Evolutionary conservation across 768 basidiomycete species (phyloP).

Genomic region (Pholiota molesta): DNA sequence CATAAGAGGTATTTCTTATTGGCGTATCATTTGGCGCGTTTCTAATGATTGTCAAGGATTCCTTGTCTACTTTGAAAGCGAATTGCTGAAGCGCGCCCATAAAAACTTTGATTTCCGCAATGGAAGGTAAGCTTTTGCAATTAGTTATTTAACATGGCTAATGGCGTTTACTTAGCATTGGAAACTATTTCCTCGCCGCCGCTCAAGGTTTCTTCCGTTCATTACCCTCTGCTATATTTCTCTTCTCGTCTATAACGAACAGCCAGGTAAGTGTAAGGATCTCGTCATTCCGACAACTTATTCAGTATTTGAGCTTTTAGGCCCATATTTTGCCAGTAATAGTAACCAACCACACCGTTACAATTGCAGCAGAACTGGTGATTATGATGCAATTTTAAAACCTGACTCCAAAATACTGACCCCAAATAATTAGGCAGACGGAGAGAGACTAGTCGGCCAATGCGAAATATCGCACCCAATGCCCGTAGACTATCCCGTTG

Average conservation of each 20-base stretch:
- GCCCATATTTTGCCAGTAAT: constrained; percentile 89
- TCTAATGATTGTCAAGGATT: constrained; percentile 59
- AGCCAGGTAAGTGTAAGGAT: constrained; percentile 49
- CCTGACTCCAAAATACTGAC: constrained; percentile 7
- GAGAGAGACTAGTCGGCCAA: constrained; percentile 81
- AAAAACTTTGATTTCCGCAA: constrained; percentile 95
- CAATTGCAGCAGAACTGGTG: constrained; percentile 87
- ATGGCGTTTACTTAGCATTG: constrained; percentile 52
- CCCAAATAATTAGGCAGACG: constrained; percentile 60
- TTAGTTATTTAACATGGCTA: not conserved
- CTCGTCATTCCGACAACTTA: not conserved
- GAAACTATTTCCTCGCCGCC: constrained; percentile 90
- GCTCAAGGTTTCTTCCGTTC: constrained; percentile 91
- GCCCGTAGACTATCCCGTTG: constrained; percentile 28
- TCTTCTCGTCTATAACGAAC: constrained; percentile 90
- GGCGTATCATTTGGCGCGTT: not conserved
- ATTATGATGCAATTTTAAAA: constrained; percentile 33
- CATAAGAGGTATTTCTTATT: constrained; percentile 65
- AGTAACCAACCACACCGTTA: constrained; percentile 94
- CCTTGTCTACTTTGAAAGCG: constrained; percentile 89
- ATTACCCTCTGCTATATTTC: constrained; percentile 89
- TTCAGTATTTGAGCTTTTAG: constrained; percentile 25
- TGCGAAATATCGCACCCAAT: constrained; percentile 93
- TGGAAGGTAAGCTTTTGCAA: constrained; percentile 55
- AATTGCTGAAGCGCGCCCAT: constrained; percentile 85